Evolutionary conservation across 495 filamentous ascomycete species (phyloP).

Genomic region (Glonium stellatum): DNA sequence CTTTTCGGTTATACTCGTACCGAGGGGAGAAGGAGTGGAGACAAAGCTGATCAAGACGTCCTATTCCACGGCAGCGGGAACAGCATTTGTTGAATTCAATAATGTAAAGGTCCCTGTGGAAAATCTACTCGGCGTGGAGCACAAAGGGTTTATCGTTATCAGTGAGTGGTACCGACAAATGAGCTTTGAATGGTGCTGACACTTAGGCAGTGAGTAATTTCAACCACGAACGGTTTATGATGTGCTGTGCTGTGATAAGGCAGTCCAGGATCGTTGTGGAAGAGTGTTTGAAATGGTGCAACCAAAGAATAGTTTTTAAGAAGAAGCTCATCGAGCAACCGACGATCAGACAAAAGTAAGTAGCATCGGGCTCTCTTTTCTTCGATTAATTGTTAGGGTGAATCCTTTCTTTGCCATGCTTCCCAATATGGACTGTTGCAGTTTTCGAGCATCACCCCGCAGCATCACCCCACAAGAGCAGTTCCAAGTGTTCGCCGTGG

Average conservation of each 20-base stretch:
- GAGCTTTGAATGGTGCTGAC: slow-evolving; percentile 34
- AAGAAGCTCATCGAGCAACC: slow-evolving; percentile 78
- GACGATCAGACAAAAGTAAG: slow-evolving; percentile 73
- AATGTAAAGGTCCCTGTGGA: slow-evolving; percentile 78
- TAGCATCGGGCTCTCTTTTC: slow-evolving; percentile 1
- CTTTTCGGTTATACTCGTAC: slow-evolving; percentile 69
- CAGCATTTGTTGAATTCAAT: slow-evolving; percentile 75
- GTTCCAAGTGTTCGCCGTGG: too few relatives aligned
- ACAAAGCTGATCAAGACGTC: slow-evolving; percentile 78
- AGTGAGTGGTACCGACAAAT: slow-evolving; percentile 28
- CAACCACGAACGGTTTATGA: slow-evolving; percentile 37
- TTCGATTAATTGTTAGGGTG: background rate
- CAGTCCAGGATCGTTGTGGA: slow-evolving; percentile 64
- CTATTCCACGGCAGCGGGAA: slow-evolving; percentile 74
- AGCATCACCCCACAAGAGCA: background rate
- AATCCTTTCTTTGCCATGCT: background rate
- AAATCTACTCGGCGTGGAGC: slow-evolving; percentile 73
- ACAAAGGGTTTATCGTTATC: slow-evolving; percentile 86
- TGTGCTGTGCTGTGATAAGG: slow-evolving; percentile 54
- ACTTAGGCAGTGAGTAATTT: slow-evolving; percentile 14
- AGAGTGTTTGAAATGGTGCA: slow-evolving; percentile 83
- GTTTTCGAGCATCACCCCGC: background rate
- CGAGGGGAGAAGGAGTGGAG: slow-evolving; percentile 61
- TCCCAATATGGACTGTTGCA: background rate
- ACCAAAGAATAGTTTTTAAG: slow-evolving; percentile 79